Base-by-base conservation (phyloP, 192 early-diverging fungal species). In the Umbelopsis sp. region DNA sequence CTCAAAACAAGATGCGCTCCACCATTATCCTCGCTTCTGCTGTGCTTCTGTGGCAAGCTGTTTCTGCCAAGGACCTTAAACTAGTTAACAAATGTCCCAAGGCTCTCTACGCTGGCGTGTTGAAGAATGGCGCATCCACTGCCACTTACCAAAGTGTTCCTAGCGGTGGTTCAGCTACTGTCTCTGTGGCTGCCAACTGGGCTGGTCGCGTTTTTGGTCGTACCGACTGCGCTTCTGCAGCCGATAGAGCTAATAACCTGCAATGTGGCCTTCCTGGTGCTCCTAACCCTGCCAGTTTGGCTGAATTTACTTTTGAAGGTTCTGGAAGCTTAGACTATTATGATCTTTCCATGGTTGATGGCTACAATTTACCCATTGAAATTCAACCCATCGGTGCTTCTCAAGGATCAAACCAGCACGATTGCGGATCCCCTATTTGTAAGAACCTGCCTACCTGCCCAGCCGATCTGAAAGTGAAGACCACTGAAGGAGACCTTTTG, bases 281-380 rank as follows among this genome's bases (percentile, higher is more conserved):
- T 7, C 48, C 25, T n/a, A 66, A 69, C 44, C 75, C 75, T 35
- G 71, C 67, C 11, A 69, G 66, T 0, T 66, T 77, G n/a, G 75
- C 75, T 0, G 75, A 77, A 45, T 77, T 77, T 66, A 77, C 51
- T 25, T 49, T 77, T n/a, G 25, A 41, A 20, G 61, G 49, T 18
- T 12, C 46, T 1, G 53, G 53, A 12, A 58, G 33, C 13, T 47
- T 58, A 23, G 77, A 78, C 49, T 78, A 50, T 18, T 78, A 78
- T 27, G 77, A 78, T 66, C 45, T 78, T 0, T 74, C 72, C 3
- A 72, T 74, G 53, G 77, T 78, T 4, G 77, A 78, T 50, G 77
- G 77, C 8, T 78, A 46, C 37, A 78, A 78, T 35, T 33, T 78
- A 37, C 72, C 72, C 6, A 48, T 78, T 12, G 22, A 51, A 16